phyloP scores from a whole-genome alignment of 768 basidiomycete genomes.

The Leccinum sublutescens region DNA sequence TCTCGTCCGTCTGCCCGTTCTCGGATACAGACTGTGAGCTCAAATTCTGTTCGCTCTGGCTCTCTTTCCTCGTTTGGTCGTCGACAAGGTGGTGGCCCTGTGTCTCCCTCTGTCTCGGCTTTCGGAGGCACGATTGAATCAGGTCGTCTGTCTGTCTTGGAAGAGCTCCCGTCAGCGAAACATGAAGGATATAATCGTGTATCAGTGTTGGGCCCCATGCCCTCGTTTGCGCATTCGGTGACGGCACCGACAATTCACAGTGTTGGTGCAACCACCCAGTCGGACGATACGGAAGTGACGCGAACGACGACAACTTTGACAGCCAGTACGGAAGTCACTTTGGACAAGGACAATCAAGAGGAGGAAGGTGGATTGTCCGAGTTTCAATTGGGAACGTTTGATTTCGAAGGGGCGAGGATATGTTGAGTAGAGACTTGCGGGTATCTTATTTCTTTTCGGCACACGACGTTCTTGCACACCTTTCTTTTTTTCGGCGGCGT shows the following conservation, averaged over 20 bases:
- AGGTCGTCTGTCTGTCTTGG: constrained; percentile 22
- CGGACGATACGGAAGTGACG: constrained; percentile 31
- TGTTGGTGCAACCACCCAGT: constrained; percentile 31
- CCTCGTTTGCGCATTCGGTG: constrained; percentile 29
- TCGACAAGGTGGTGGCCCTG: constrained; percentile 28
- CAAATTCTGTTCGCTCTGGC: constrained; percentile 43
- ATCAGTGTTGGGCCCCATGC: constrained; percentile 34
- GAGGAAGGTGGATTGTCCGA: constrained; percentile 7
- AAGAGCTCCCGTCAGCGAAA: constrained; percentile 17
- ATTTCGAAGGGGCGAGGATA: constrained; percentile 20
- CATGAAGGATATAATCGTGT: constrained; percentile 21
- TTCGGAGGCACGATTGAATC: constrained; percentile 38
- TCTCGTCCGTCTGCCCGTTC: constrained; percentile 53
- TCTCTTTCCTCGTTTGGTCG: constrained; percentile 59
- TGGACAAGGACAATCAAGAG: constrained; percentile 13
- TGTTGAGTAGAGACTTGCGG: constrained; percentile 1
- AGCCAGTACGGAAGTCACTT: constrained; percentile 11
- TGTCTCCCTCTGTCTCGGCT: constrained; percentile 52
- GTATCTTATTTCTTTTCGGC: neutral
- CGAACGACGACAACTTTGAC: constrained; percentile 24
- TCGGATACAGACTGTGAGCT: constrained; percentile 33
- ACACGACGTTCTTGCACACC: neutral
- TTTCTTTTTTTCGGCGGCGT: constrained; percentile 6
- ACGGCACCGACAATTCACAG: constrained; percentile 33
- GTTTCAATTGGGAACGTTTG: constrained; percentile 19